Conservation (phyloP, 805 yeast genomes). For the Wickerhamiella domercqiae region DNA sequence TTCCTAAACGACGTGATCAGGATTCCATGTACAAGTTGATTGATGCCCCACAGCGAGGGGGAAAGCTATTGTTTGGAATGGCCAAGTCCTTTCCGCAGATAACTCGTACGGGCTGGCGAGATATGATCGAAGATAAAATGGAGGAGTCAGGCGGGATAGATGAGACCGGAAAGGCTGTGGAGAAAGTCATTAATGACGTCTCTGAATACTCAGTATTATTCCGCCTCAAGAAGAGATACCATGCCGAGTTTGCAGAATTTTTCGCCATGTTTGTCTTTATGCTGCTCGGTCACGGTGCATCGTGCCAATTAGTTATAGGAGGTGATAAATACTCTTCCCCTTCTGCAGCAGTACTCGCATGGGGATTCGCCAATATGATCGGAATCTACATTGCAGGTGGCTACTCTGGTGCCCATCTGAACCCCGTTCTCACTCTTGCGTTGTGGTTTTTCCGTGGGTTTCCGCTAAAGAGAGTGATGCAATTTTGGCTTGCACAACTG, state of each 20-base stretch:
- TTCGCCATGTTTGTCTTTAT: constrained; percentile 35
- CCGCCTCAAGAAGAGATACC: constrained; percentile 1
- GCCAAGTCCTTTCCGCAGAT: constrained; percentile 6
- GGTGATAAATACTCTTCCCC: constrained; percentile 28
- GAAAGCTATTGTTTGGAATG: constrained; percentile 3
- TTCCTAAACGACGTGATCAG: not conserved
- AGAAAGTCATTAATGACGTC: not conserved
- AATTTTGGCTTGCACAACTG: constrained; percentile 33
- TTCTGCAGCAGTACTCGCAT: constrained; percentile 31
- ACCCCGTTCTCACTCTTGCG: constrained; percentile 37
- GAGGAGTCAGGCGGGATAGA: not conserved
- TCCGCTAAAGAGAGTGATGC: constrained; percentile 34
- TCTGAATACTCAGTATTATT: constrained; percentile 3
- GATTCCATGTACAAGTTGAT: constrained; percentile 6
- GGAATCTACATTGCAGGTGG: constrained; percentile 40
- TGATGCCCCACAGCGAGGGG: constrained; percentile 4
- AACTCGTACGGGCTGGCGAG: constrained; percentile 5
- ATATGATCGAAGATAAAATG: constrained; percentile 1
- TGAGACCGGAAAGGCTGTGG: not conserved
- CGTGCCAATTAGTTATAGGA: constrained; percentile 31
- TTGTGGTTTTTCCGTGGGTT: constrained; percentile 36
- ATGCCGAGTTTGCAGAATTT: constrained; percentile 31
- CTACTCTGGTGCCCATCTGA: constrained; percentile 43
- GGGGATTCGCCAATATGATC: constrained; percentile 41
- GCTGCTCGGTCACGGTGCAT: constrained; percentile 34